Percentiles rank a stretch among this genome's conserved stretches.
phyloP scores from a whole-genome alignment of 2,329 filamentous ascomycete species.

The Penicillium griseofulvum region DNA sequence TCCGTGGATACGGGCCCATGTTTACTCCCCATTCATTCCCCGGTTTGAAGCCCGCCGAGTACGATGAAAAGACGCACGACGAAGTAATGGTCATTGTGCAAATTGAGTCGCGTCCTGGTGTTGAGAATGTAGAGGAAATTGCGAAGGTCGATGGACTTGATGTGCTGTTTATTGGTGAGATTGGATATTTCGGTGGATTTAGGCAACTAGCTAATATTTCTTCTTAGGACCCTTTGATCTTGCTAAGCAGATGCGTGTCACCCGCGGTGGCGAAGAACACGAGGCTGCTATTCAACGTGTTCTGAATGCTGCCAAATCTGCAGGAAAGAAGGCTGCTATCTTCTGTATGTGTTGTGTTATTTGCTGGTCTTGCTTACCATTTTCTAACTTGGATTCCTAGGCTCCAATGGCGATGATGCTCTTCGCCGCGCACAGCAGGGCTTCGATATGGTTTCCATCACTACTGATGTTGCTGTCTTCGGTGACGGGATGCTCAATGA shows the following conservation, averaged over 20 bases:
- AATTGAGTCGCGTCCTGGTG: constrained; percentile 42
- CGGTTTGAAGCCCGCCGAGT: constrained; percentile 26
- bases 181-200: background rate
- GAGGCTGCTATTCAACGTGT: constrained; percentile 41
- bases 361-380: background rate
- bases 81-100: constrained; percentile 38
- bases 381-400: constrained; percentile 13
- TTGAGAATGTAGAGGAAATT: constrained; percentile 47
- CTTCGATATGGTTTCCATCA: constrained; percentile 44
- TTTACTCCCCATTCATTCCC: constrained; percentile 34
- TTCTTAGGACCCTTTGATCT: constrained; percentile 35
- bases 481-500: constrained; percentile 34
- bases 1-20: constrained; percentile 38
- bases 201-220: background rate
- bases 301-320: constrained; percentile 32
- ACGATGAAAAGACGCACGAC: constrained; percentile 36
- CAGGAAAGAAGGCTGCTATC: constrained; percentile 43
- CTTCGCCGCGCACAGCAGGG: constrained; percentile 35
- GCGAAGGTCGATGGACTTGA: constrained; percentile 43
- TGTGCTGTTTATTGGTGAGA: constrained; percentile 39
- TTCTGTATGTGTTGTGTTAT: constrained; percentile 34
- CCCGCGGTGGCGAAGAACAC: constrained; percentile 38
- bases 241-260: constrained; percentile 40
- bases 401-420: constrained; percentile 37
- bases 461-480: constrained; percentile 38